Conservation (phyloP, 306 rosid species). For the Styphnolobium japonicum region DNA sequence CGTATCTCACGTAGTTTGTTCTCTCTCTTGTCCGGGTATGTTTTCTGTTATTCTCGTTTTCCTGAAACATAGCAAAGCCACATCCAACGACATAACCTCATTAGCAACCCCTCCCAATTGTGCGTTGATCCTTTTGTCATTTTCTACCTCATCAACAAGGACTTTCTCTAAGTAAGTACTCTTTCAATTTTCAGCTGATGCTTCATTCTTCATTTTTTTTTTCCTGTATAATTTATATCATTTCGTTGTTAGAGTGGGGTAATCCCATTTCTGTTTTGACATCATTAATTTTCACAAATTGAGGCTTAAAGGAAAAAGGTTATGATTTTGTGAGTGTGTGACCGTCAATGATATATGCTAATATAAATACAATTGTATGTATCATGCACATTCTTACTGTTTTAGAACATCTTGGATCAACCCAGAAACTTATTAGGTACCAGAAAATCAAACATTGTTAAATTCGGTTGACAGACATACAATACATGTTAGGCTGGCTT, state of each 20-base stretch:
- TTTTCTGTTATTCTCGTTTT: constrained; percentile 25
- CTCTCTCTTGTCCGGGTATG: background rate
- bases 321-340: background rate
- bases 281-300: background rate
- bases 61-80: constrained; percentile 31
- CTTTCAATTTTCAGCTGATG: background rate
- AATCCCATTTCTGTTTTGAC: background rate
- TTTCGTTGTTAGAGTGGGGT: background rate
- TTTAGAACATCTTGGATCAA: constrained; percentile 16
- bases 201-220: background rate
- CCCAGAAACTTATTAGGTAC: background rate
- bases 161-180: constrained; percentile 6
- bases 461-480: background rate
- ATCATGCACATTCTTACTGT: background rate
- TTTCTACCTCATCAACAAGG: background rate
- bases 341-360: background rate
- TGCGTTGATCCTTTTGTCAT: constrained; percentile 4
- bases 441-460: background rate
- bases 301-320: background rate
- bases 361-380: background rate
- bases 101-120: background rate
- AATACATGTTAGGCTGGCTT: background rate
- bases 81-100: background rate
- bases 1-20: constrained; percentile 23
- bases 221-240: background rate